Evolutionary conservation across 768 basidiomycete species (phyloP).

Genomic region (Candolleomyces eurysporus): DNA sequence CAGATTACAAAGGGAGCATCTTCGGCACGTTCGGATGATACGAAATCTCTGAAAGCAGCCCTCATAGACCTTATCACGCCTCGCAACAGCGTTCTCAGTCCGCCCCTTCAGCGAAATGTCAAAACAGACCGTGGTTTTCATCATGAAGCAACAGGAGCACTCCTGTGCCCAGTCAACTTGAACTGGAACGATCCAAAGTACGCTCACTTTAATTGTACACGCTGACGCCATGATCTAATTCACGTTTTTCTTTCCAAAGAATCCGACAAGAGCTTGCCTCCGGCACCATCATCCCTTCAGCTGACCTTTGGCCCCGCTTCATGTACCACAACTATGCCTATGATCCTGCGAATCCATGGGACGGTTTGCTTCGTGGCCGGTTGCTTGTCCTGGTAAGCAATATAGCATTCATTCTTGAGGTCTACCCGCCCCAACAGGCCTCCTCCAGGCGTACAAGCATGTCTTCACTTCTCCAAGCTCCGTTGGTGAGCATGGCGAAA

Average conservation of each 20-base stretch:
- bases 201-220: slow-evolving; percentile 1
- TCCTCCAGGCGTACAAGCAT: slow-evolving; percentile 24
- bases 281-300: slow-evolving; percentile 15
- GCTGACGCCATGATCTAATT: not conserved
- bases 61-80: slow-evolving; percentile 24
- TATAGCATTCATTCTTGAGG: not conserved
- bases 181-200: slow-evolving; percentile 13
- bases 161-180: slow-evolving; percentile 13
- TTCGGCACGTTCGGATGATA: slow-evolving; percentile 18
- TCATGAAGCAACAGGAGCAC: slow-evolving; percentile 13
- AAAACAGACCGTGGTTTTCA: slow-evolving; percentile 12
- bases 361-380: slow-evolving; percentile 19
- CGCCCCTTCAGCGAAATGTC: slow-evolving; percentile 8
- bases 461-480: slow-evolving; percentile 30
- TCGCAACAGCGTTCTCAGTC: slow-evolving; percentile 10
- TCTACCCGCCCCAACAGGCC: too few relatives aligned
- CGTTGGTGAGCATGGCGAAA: slow-evolving; percentile 18
- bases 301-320: slow-evolving; percentile 24
- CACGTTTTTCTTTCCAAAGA: not conserved
- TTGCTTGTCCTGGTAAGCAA: slow-evolving; percentile 19
- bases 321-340: slow-evolving; percentile 17
- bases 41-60: slow-evolving; percentile 15
- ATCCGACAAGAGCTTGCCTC: slow-evolving; percentile 7
- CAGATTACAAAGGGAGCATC: slow-evolving; percentile 24
- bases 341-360: slow-evolving; percentile 24